Conservation (phyloP, 2,329 filamentous ascomycete genomes). For the Cladosporium sp. region DNA sequence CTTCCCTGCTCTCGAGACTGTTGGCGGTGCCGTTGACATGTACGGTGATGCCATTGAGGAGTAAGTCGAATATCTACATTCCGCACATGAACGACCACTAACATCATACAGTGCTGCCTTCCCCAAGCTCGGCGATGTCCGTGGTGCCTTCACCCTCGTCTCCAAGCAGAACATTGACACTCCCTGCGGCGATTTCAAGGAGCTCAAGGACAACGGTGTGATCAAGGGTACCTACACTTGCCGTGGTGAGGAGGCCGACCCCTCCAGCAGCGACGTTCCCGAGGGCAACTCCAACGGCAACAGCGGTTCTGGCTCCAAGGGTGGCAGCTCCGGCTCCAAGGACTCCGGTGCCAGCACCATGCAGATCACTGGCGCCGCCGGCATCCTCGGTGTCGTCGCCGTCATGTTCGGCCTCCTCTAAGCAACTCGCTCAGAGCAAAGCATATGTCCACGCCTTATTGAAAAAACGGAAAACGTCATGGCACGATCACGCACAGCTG, state of each 20-base stretch:
- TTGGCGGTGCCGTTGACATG: slow-evolving; percentile 79
- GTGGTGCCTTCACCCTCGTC: slow-evolving; percentile 50
- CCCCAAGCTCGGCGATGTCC: slow-evolving; percentile 48
- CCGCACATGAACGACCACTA: slow-evolving; percentile 21
- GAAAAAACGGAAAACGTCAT: slow-evolving; percentile 2
- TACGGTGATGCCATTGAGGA: slow-evolving; percentile 71
- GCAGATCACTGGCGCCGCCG: slow-evolving; percentile 40
- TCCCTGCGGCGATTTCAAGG: slow-evolving; percentile 40
- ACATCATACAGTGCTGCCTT: slow-evolving; percentile 60
- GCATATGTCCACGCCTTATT: not conserved
- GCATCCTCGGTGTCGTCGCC: slow-evolving; percentile 44
- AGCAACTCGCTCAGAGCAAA: slow-evolving; percentile 18
- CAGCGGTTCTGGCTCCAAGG: slow-evolving; percentile 18
- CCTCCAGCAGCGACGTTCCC: slow-evolving; percentile 26
- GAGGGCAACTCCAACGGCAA: slow-evolving; percentile 23
- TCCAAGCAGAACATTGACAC: slow-evolving; percentile 39
- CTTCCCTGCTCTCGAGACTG: slow-evolving; percentile 63
- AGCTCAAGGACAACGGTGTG: slow-evolving; percentile 35
- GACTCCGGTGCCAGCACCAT: slow-evolving; percentile 39
- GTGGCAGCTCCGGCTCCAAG: slow-evolving; percentile 21
- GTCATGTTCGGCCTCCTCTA: slow-evolving; percentile 46
- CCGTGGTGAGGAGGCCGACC: slow-evolving; percentile 34
- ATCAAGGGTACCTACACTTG: slow-evolving; percentile 44
- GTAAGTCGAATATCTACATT: slow-evolving; percentile 51
- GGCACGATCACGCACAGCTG: not conserved